These are phyloP conservation scores for Lichenothelia convexa DNA, from an alignment of 495 filamentous ascomycete species.

Conservation along the genomic window DNA sequence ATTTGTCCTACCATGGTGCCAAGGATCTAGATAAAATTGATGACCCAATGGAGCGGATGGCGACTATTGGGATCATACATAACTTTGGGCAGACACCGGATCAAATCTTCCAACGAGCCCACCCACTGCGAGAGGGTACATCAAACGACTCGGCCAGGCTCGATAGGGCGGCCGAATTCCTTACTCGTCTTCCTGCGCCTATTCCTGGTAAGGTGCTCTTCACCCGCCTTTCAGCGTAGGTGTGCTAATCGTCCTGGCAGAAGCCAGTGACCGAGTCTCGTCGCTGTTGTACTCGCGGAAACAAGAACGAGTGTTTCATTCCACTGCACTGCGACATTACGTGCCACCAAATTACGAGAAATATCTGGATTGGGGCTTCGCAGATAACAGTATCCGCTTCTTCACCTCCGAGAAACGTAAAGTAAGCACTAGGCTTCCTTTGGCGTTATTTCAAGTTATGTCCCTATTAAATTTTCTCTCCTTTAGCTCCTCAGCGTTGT, in stretches of 20 bases:
- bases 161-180: slow-evolving; percentile 56
- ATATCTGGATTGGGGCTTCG: slow-evolving; percentile 91
- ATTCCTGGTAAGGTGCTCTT: slow-evolving; percentile 38
- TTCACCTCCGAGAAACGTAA: slow-evolving; percentile 62
- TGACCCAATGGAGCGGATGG: slow-evolving; percentile 65
- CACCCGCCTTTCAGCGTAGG: neutral
- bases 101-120: slow-evolving; percentile 72
- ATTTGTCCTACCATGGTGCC: slow-evolving; percentile 83
- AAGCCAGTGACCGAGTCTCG: slow-evolving; percentile 62
- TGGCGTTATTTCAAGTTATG: too few species aligned
- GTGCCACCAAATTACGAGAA: slow-evolving; percentile 76
- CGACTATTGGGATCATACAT: slow-evolving; percentile 89
- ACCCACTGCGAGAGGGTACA: slow-evolving; percentile 51
- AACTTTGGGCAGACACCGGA: slow-evolving; percentile 96
- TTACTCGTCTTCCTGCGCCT: slow-evolving; percentile 67
- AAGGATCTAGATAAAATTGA: slow-evolving; percentile 82
- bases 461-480: too few species aligned
- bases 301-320: slow-evolving; percentile 66
- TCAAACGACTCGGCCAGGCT: slow-evolving; percentile 43
- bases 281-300: slow-evolving; percentile 62
- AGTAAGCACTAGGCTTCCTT: slow-evolving; percentile 16
- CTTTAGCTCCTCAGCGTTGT: slow-evolving; percentile 52
- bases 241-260: slow-evolving; percentile 20
- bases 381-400: slow-evolving; percentile 82
- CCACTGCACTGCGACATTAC: slow-evolving; percentile 66